A percentile compares a stretch with the other conserved stretches of the same genome.
These are phyloP conservation scores for Tetracladium setigerum DNA, from an alignment of 495 filamentous ascomycete species.

Conservation along the genomic window DNA sequence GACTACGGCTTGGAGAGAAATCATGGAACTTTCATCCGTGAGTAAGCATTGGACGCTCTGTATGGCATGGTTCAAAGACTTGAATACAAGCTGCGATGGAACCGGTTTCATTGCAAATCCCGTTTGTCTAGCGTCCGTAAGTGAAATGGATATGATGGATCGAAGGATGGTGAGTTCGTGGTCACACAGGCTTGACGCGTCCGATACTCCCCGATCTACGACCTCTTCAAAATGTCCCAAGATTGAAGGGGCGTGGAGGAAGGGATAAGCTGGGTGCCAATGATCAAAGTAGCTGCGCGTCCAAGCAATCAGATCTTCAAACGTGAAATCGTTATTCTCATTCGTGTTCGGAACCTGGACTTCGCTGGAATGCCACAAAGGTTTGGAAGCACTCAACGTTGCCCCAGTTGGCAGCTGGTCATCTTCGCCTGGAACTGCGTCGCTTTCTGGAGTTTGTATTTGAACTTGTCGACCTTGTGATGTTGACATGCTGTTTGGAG, in stretches of 20 bases:
- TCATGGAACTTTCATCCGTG: conserved; percentile 30
- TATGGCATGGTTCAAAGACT: conserved; percentile 21
- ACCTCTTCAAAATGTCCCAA: conserved; percentile 30
- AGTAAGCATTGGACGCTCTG: conserved; percentile 30
- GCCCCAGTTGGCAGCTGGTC: conserved; percentile 25
- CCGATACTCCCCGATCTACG: conserved; percentile 16
- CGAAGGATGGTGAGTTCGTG: conserved; percentile 33
- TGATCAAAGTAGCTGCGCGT: conserved; percentile 37
- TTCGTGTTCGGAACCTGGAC: conserved; percentile 3
- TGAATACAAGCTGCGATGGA: not conserved
- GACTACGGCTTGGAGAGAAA: conserved; percentile 35
- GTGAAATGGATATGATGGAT: conserved; percentile 38
- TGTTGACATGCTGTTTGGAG: not conserved
- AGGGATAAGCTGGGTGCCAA: conserved; percentile 43
- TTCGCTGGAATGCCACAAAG: conserved; percentile 9
- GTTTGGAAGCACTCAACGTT: not conserved
- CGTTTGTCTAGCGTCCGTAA: conserved; percentile 7
- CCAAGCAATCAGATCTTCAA: conserved; percentile 27
- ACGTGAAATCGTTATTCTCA: not conserved
- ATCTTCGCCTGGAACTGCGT: conserved; percentile 38
- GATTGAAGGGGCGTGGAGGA: conserved; percentile 35
- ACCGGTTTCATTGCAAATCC: not conserved
- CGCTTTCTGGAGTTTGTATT: conserved; percentile 22
- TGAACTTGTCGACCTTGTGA: not conserved
- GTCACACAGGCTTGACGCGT: not conserved